A percentile compares a stretch with the other conserved stretches of the same genome.
phyloP scores from a whole-genome alignment of 2,329 filamentous ascomycete genomes.

The Graphiopsis chlorocephala region DNA sequence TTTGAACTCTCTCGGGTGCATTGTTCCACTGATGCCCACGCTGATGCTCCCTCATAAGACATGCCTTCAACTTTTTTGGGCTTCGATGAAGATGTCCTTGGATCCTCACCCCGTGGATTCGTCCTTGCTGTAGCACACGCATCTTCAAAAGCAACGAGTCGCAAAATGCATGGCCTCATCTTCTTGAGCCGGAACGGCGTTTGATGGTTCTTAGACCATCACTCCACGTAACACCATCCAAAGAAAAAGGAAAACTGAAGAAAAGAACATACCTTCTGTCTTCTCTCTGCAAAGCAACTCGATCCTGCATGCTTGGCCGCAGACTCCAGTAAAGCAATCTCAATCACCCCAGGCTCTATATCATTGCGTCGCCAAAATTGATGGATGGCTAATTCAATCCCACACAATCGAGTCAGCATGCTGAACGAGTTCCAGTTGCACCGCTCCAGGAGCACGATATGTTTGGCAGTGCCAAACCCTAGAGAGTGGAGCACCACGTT shows the following conservation, averaged over 20 bases:
- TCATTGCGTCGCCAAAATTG: neutral
- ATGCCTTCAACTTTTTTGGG: neutral
- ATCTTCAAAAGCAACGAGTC: too few species aligned
- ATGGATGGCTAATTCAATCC: neutral
- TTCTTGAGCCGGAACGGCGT: too few species aligned
- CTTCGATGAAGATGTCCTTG: neutral
- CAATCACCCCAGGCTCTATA: neutral
- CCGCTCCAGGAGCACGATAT: neutral
- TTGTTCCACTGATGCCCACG: neutral
- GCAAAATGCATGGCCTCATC: too few species aligned
- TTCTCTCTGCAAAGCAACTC: too few species aligned
- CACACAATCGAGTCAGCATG: neutral
- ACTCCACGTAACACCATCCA: too few species aligned
- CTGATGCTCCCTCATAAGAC: too few species aligned
- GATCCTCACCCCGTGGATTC: neutral
- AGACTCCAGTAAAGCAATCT: neutral
- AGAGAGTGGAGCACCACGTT: neutral
- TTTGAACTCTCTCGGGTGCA: neutral
- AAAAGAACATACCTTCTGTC: too few species aligned
- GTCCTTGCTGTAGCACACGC: neutral
- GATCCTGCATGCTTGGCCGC: too few species aligned
- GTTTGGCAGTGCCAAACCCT: neutral
- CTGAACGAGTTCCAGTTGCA: neutral
- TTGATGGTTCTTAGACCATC: too few species aligned
- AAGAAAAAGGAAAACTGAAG: too few species aligned